Conservation (phyloP, 345 rosid species). For the Streptanthus diversifolius region DNA sequence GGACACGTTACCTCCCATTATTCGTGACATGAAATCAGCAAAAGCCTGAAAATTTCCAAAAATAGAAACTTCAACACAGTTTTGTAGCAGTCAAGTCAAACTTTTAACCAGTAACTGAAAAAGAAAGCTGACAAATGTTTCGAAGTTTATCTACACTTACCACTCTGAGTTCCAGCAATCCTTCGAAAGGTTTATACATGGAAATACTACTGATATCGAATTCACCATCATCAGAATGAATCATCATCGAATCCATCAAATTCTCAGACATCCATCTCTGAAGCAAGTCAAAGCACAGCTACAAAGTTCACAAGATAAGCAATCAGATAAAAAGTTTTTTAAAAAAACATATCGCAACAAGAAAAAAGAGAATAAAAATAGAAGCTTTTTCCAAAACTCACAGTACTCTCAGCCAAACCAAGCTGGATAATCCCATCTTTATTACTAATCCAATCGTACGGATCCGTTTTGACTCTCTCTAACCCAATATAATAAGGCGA, state of each 20-base stretch:
- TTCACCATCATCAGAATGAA: conserved; percentile 40
- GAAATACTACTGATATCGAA: conserved; percentile 64
- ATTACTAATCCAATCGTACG: conserved; percentile 49
- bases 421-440: conserved; percentile 76
- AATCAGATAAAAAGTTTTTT: background rate
- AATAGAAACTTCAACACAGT: background rate
- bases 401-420: conserved; percentile 77
- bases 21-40: conserved; percentile 71
- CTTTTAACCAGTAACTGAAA: no score
- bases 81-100: background rate
- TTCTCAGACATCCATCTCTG: conserved; percentile 76
- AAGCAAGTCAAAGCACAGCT: conserved; percentile 90
- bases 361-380: background rate
- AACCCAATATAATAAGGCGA: conserved; percentile 71
- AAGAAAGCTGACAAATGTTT: no score
- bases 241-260: conserved; percentile 39
- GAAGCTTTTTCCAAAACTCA: conserved; percentile 27
- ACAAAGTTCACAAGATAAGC: background rate
- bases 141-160: conserved; percentile 10
- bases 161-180: conserved; percentile 71
- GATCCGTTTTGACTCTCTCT: conserved; percentile 58
- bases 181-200: conserved; percentile 69
- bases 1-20: conserved; percentile 49
- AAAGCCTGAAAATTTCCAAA: conserved; percentile 52
- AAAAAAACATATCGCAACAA: background rate